Evolutionary conservation across 106 monocot genomes (phyloP).

Genomic region (Triglochin maritima): DNA sequence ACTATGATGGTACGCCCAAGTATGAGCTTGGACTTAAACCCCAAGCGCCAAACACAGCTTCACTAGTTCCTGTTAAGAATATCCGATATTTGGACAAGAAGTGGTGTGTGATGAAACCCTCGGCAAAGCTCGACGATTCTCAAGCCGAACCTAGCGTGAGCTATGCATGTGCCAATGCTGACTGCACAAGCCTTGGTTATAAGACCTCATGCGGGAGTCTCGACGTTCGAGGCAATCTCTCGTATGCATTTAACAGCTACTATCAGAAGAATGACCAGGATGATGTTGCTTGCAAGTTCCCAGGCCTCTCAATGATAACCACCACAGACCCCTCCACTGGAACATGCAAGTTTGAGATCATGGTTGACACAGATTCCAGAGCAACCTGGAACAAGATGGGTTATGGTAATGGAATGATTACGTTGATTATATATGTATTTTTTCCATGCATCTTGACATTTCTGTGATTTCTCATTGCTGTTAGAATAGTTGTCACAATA

Average conservation of each 20-base stretch:
- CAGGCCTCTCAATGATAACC: conserved; percentile 33
- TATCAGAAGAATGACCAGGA: conserved; percentile 87
- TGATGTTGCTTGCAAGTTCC: conserved; percentile 57
- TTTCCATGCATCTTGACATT: conserved; percentile 16
- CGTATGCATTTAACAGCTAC: conserved; percentile 85
- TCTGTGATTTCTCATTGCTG: conserved; percentile 5
- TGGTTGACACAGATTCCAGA: conserved; percentile 31
- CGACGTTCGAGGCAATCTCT: conserved; percentile 60
- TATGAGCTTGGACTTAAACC: conserved; percentile 37
- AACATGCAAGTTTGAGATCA: conserved; percentile 57
- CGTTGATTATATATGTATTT: conserved; percentile 5
- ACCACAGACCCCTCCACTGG: conserved; percentile 45
- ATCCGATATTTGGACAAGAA: conserved; percentile 45
- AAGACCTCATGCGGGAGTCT: conserved; percentile 59
- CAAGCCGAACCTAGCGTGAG: conserved; percentile 46
- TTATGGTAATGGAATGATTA: not conserved
- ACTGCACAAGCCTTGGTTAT: conserved; percentile 82
- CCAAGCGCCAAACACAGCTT: conserved; percentile 12
- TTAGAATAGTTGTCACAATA: too few relatives aligned
- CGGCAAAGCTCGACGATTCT: conserved; percentile 31
- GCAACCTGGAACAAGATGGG: conserved; percentile 1
- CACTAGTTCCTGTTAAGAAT: conserved; percentile 35
- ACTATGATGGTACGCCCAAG: conserved; percentile 54
- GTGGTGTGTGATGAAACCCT: conserved; percentile 75
- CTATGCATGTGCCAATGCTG: conserved; percentile 61